phyloP scores from a whole-genome alignment of 352 stramenopile species.

The Globisporangium polare region DNA sequence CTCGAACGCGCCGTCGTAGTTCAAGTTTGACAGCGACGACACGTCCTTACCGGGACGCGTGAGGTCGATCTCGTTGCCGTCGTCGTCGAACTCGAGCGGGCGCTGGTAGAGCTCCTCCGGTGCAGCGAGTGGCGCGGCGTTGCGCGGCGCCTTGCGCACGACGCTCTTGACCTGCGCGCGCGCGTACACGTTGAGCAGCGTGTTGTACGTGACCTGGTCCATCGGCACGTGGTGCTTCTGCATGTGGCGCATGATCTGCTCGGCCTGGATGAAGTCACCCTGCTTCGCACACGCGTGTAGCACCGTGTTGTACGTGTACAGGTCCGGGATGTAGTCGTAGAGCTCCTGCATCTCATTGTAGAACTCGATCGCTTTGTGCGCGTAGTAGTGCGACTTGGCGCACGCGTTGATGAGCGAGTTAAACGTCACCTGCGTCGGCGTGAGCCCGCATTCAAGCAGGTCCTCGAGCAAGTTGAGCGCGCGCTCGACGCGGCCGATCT shows the following conservation, averaged over 20 bases:
- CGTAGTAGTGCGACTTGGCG: constrained; percentile 82
- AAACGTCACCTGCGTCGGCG: constrained; percentile 70
- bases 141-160: constrained; percentile 63
- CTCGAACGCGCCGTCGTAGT: constrained; percentile 62
- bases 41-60: constrained; percentile 62
- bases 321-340: constrained; percentile 77
- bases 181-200: constrained; percentile 76
- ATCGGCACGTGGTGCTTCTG: constrained; percentile 59
- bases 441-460: constrained; percentile 62
- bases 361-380: constrained; percentile 80
- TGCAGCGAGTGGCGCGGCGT: constrained; percentile 29
- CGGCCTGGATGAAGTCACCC: constrained; percentile 66
- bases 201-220: constrained; percentile 66
- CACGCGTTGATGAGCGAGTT: constrained; percentile 79
- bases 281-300: constrained; percentile 75
- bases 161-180: constrained; percentile 66
- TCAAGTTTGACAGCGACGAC: constrained; percentile 51
- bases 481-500: constrained; percentile 67
- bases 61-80: constrained; percentile 70
- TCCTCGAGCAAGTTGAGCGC: constrained; percentile 76
- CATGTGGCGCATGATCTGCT: constrained; percentile 78
- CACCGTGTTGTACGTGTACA: constrained; percentile 78
- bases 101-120: constrained; percentile 62
- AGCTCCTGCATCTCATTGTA: constrained; percentile 87
- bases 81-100: constrained; percentile 67